phyloP scores from a whole-genome alignment of 2,329 filamentous ascomycete species.

The Penicillium capsulatum region DNA sequence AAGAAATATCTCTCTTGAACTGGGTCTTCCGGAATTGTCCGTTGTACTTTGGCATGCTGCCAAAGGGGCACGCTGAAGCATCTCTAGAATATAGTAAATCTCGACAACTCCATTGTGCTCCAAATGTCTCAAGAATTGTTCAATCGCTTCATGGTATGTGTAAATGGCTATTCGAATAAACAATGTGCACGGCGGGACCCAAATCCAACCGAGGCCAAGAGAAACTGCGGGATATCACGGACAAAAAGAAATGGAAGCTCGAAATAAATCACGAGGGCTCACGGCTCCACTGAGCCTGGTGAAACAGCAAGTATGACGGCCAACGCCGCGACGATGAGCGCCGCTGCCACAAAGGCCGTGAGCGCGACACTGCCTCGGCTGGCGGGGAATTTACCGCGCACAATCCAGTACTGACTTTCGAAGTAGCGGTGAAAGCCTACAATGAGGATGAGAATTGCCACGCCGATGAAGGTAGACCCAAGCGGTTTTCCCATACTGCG shows the following conservation, averaged over 20 bases:
- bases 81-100: no score
- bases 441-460: conserved; percentile 57
- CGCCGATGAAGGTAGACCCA: conserved; percentile 62
- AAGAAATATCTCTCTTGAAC: conserved; percentile 14
- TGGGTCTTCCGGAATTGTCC: neutral
- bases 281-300: conserved; percentile 37
- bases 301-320: conserved; percentile 57
- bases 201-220: no score
- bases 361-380: conserved; percentile 58
- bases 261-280: no score
- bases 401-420: conserved; percentile 64
- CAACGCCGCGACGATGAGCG: conserved; percentile 56
- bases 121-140: no score
- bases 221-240: no score
- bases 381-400: conserved; percentile 62
- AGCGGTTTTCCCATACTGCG: conserved; percentile 56
- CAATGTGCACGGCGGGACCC: no score
- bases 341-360: conserved; percentile 53
- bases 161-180: neutral
- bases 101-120: no score
- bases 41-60: neutral
- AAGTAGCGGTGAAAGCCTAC: conserved; percentile 64
- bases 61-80: no score
- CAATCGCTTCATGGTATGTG: no score
- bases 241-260: no score